Evolutionary conservation across 805 yeast species (phyloP).

Genomic region (Pichia gijzeniarum): DNA sequence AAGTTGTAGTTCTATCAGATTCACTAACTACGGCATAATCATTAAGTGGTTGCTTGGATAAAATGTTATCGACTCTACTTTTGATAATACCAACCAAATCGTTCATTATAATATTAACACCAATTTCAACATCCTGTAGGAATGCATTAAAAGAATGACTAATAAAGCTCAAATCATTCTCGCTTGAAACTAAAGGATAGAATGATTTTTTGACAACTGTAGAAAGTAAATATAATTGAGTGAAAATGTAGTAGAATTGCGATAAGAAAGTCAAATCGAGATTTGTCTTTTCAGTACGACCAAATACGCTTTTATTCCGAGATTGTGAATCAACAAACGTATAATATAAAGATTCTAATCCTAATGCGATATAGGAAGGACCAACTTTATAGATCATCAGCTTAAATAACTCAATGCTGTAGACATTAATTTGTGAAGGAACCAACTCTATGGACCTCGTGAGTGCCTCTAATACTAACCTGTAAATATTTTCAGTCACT

Average conservation of each 20-base stretch:
- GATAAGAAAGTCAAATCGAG: conserved; percentile 18
- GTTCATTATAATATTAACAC: conserved; percentile 56
- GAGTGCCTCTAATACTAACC: conserved; percentile 68
- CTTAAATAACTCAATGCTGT: conserved; percentile 61
- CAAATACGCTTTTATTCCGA: conserved; percentile 23
- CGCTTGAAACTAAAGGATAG: conserved; percentile 53
- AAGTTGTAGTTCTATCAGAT: conserved; percentile 60
- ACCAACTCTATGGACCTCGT: conserved; percentile 71
- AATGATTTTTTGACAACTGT: conserved; percentile 69
- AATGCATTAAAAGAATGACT: conserved; percentile 22
- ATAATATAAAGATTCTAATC: conserved; percentile 60
- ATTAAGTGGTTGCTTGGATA: conserved; percentile 58
- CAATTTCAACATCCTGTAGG: conserved; percentile 41
- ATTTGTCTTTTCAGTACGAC: conserved; percentile 13
- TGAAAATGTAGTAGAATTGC: conserved; percentile 20
- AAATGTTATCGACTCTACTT: conserved; percentile 41
- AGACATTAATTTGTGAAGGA: conserved; percentile 54
- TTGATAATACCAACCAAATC: conserved; percentile 51
- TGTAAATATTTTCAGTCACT: conserved; percentile 56
- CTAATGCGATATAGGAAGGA: conserved; percentile 64
- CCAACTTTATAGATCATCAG: conserved; percentile 65
- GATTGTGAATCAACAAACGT: conserved; percentile 26
- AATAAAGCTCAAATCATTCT: conserved; percentile 15
- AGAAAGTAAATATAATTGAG: conserved; percentile 51
- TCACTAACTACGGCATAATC: conserved; percentile 42